These are phyloP conservation scores for Amphirosellinia nigrospora DNA, from an alignment of 495 filamentous ascomycete genomes.

Conservation along the genomic window DNA sequence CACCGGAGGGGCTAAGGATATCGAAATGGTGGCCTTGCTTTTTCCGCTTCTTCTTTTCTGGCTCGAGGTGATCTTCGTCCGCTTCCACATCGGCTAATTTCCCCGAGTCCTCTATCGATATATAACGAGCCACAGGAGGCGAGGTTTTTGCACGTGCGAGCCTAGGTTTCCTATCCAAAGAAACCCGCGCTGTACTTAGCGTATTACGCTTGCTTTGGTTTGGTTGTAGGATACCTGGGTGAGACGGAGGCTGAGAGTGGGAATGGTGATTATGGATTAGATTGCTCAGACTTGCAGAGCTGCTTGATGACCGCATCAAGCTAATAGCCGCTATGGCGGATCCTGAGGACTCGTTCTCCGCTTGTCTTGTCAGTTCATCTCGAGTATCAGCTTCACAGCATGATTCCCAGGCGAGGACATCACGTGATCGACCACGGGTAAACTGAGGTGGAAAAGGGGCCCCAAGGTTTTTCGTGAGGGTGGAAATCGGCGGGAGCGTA, in stretches of 20 bases:
- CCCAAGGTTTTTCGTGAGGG: constrained; percentile 50
- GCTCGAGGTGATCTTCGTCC: constrained; percentile 29
- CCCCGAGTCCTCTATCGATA: background rate
- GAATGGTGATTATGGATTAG: constrained; percentile 42
- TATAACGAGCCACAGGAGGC: constrained; percentile 13
- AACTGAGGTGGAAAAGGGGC: constrained; percentile 62
- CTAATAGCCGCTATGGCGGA: constrained; percentile 75
- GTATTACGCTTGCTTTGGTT: constrained; percentile 66
- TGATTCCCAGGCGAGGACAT: constrained; percentile 85
- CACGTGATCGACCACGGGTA: constrained; percentile 73
- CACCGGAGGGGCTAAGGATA: constrained; percentile 47
- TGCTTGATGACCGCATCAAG: constrained; percentile 70
- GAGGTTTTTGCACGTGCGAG: constrained; percentile 59
- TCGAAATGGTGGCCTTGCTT: constrained; percentile 49
- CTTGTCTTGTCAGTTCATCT: constrained; percentile 72
- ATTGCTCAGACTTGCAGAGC: constrained; percentile 50
- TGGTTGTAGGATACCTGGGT: constrained; percentile 50
- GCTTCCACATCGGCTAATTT: constrained; percentile 24
- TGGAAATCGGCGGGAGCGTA: constrained; percentile 57
- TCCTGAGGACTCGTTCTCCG: constrained; percentile 72
- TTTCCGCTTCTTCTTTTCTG: constrained; percentile 38
- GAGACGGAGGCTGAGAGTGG: constrained; percentile 41
- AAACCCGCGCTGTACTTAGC: constrained; percentile 54
- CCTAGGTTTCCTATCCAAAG: constrained; percentile 66
- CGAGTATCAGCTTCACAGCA: constrained; percentile 75